phyloP scores from a whole-genome alignment of 257 asterid species.

The Solanum clarkiae region DNA sequence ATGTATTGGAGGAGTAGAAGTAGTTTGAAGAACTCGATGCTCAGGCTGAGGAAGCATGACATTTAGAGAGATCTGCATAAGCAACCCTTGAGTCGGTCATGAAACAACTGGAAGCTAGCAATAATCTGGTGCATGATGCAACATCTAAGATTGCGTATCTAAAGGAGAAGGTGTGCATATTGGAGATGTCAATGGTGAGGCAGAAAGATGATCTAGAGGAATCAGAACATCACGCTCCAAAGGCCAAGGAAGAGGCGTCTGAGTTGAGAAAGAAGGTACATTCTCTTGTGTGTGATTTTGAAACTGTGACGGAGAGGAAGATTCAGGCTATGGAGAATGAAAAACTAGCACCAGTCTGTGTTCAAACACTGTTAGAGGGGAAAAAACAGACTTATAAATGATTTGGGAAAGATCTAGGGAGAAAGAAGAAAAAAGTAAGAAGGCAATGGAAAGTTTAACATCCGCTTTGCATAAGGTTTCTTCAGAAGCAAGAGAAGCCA shows the following conservation, averaged over 20 bases:
- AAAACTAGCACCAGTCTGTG: constrained; percentile 66
- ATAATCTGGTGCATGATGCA: constrained; percentile 60
- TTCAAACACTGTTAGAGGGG: constrained; percentile 53
- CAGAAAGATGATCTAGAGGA: constrained; percentile 66
- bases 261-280: constrained; percentile 48
- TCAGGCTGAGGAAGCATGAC: constrained; percentile 62
- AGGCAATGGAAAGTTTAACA: constrained; percentile 84
- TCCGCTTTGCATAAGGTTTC: constrained; percentile 91
- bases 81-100: constrained; percentile 67
- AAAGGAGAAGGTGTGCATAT: constrained; percentile 61
- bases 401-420: constrained; percentile 55
- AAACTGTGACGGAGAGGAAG: constrained; percentile 56
- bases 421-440: constrained; percentile 89
- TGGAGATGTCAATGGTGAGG: constrained; percentile 57
- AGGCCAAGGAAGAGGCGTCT: constrained; percentile 56
- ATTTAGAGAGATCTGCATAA: constrained; percentile 78
- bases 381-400: constrained; percentile 47
- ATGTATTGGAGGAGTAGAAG: constrained; percentile 66
- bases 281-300: constrained; percentile 53
- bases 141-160: constrained; percentile 58
- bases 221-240: constrained; percentile 36
- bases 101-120: constrained; percentile 78
- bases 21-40: constrained; percentile 46
- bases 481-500: constrained; percentile 81
- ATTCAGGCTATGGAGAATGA: constrained; percentile 51